Conservation (phyloP, 169 alveolate genomes). For the Cryptosporidium viatorum region DNA sequence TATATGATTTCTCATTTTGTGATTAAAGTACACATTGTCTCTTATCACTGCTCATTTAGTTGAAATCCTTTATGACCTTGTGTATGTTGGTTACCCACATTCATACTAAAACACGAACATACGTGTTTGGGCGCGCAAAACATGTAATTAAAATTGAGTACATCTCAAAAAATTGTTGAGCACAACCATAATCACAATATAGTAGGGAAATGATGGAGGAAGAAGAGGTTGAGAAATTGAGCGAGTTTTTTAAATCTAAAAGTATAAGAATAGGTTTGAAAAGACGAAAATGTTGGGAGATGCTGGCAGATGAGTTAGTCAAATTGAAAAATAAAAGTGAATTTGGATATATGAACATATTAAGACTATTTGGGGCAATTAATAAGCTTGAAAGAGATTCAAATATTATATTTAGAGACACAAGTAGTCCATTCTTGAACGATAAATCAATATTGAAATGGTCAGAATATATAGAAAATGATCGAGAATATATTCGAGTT, state of each 20-base stretch:
- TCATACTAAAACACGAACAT: neutral
- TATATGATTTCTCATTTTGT: no score
- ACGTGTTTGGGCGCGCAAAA: constrained; percentile 4
- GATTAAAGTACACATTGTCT: no score
- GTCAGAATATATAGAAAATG: constrained; percentile 11
- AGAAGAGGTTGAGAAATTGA: neutral
- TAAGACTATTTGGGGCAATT: constrained; percentile 5
- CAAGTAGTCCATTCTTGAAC: constrained; percentile 26
- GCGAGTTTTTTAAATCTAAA: constrained; percentile 12
- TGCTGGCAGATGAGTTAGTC: constrained; percentile 1
- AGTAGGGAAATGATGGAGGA: constrained; percentile 8
- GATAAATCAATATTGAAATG: constrained; percentile 35
- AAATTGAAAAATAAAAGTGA: neutral
- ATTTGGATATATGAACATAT: neutral
- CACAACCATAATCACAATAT: neutral
- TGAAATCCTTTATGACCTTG: neutral
- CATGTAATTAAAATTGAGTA: neutral
- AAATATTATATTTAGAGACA: constrained; percentile 1
- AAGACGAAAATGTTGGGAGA: constrained; percentile 52
- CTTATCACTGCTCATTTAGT: neutral
- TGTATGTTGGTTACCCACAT: neutral
- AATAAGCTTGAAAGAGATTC: constrained; percentile 20
- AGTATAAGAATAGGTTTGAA: constrained; percentile 20
- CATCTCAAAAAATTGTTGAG: neutral
- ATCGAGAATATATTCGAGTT: neutral